These are phyloP conservation scores for Pseudogymnoascus sp. DNA, from an alignment of 2,329 filamentous ascomycete species.

Conservation along the genomic window DNA sequence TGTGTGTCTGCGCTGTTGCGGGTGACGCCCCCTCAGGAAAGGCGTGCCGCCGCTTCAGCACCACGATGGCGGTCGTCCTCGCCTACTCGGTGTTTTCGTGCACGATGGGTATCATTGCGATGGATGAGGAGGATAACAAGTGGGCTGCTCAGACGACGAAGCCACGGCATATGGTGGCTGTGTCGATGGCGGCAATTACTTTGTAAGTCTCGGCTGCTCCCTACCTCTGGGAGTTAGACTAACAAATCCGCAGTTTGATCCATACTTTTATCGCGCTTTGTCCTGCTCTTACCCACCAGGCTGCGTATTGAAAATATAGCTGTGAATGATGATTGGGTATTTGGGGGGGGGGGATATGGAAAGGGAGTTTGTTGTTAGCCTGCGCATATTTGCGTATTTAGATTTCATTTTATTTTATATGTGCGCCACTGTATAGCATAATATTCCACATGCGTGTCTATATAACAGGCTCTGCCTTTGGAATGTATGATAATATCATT, in stretches of 20 bases:
- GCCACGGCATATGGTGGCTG: not conserved
- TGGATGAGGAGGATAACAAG: not conserved
- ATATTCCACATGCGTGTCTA: not conserved
- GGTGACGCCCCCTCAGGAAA: not conserved
- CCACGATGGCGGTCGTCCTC: not conserved
- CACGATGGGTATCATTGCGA: not conserved
- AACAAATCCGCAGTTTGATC: not conserved
- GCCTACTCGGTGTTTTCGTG: not conserved
- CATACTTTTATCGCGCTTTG: not conserved
- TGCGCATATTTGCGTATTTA: not conserved
- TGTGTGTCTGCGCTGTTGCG: not conserved
- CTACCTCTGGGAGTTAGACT: not conserved
- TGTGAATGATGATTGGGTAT: not conserved
- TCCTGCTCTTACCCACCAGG: not conserved
- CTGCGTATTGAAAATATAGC: not conserved
- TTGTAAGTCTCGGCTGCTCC: not conserved
- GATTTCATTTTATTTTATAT: not conserved
- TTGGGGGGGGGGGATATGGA: not conserved
- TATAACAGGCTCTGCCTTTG: not conserved
- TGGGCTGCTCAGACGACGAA: not conserved
- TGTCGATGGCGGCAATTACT: not conserved
- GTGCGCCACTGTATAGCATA: not conserved
- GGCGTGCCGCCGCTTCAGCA: not conserved
- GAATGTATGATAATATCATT: not conserved
- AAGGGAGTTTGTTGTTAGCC: not conserved